phyloP scores from a whole-genome alignment of 331 rosid genomes.

The Saraca asoca region DNA sequence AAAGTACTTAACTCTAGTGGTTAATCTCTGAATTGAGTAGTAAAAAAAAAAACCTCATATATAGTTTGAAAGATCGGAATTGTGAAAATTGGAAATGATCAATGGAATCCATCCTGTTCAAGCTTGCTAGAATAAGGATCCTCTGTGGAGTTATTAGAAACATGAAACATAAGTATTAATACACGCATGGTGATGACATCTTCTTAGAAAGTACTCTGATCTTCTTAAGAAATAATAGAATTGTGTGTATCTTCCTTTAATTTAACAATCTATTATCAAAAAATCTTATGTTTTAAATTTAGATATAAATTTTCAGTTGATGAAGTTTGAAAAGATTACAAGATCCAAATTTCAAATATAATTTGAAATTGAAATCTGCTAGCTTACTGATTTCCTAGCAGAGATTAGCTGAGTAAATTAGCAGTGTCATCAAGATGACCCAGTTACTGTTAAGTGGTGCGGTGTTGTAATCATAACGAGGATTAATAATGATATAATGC shows the following conservation, averaged over 20 bases:
- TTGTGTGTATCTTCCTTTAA: too few relatives aligned
- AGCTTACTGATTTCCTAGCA: not conserved
- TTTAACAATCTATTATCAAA: too few relatives aligned
- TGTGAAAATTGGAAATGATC: conserved; percentile 43
- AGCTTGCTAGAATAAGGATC: conserved; percentile 2
- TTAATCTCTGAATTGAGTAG: conserved; percentile 41
- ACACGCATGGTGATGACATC: too few relatives aligned
- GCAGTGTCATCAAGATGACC: not conserved
- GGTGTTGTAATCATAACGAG: too few relatives aligned
- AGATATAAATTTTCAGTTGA: too few relatives aligned
- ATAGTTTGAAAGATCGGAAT: conserved; percentile 42
- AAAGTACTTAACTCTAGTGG: conserved; percentile 41
- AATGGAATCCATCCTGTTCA: conserved; percentile 28
- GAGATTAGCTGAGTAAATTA: not conserved
- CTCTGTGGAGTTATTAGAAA: too few relatives aligned
- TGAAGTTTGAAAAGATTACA: conserved; percentile 17
- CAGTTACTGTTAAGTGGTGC: too few relatives aligned
- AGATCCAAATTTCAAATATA: not conserved
- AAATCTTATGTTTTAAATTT: too few relatives aligned
- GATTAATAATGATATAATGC: not conserved
- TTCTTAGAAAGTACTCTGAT: too few relatives aligned
- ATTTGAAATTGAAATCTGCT: conserved; percentile 1
- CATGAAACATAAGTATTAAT: too few relatives aligned
- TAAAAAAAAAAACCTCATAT: conserved; percentile 49
- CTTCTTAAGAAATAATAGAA: too few relatives aligned